Percentiles rank a stretch among this genome's conserved stretches.
These are phyloP conservation scores for Helicostylum pulchrum DNA, from an alignment of 192 early-diverging fungal species.

Conservation along the genomic window DNA sequence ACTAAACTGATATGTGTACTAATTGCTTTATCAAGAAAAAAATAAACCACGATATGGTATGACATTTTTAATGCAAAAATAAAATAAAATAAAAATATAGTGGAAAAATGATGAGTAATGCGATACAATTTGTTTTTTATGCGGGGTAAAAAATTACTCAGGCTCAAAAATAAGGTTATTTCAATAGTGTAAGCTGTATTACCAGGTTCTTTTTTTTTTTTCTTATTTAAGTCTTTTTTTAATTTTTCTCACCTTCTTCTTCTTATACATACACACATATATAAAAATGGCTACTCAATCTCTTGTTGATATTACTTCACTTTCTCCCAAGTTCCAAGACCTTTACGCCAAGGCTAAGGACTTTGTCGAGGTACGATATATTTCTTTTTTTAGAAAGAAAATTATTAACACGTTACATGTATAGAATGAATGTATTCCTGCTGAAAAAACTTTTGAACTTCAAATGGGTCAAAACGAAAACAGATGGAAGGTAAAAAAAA, in stretches of 20 bases:
- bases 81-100: too few relatives aligned
- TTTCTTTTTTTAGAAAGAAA: background rate
- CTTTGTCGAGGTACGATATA: conserved; percentile 54
- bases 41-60: too few relatives aligned
- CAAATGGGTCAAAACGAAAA: conserved; percentile 74
- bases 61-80: too few relatives aligned
- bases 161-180: background rate
- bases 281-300: conserved; percentile 32
- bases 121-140: background rate
- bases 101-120: conserved; percentile 3
- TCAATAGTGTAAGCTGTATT: conserved; percentile 14
- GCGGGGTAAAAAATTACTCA: conserved; percentile 10
- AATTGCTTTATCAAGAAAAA: too few relatives aligned
- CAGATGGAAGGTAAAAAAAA: conserved; percentile 73
- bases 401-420: background rate
- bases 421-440: conserved; percentile 92
- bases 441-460: conserved; percentile 68
- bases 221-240: background rate
- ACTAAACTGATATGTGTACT: background rate
- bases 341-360: conserved; percentile 53
- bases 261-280: background rate
- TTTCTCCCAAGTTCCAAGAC: conserved; percentile 54
- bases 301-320: conserved; percentile 28
- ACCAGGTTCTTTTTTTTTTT: background rate
- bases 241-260: conserved; percentile 3